Base-by-base conservation (phyloP, 257 asterid species). In the Penstemon eatonii region DNA sequence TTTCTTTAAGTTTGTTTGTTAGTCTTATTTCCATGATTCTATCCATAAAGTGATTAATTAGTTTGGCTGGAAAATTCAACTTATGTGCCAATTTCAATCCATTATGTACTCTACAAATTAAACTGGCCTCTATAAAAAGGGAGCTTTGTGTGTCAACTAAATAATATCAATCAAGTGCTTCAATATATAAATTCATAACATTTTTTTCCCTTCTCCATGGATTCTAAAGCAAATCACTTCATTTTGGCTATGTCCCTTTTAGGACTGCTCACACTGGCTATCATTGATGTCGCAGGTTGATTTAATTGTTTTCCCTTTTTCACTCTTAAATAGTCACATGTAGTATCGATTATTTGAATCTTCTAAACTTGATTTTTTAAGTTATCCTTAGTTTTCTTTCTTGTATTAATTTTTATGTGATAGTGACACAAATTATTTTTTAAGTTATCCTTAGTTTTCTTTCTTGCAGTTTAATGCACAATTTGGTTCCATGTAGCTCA, bases 271-370 rank as follows among this genome's bases (percentile, higher is more conserved):
- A 5, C 41, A 19, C 7, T 53, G 38, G 43, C 15, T 13, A 1
- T 46, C 40, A 7, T 66, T 25, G 63, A 66, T 42, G 40, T 41
- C 54, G 18, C 71, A 66, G 71, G 71, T 65, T 52, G 3, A 0
- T 10, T 38, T 39, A 15, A 15, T 15, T 9, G 8, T 49, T 6
- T 65, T 50, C 42, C 7, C 44, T 11, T 8, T 42, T 1, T 25
- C 33, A 25, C 33, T 25, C 33, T 25, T 25, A 25, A 25, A 25
- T 25, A 25, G 33, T 25, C 2, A 25, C 2, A 25, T 25, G 33
- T 25, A 25, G 33, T 25, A 25, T 25, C 33, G 33, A 1, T 25
- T 25, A 25, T 25, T 25, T 25, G 2, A 25, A 25, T 25, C 33
- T 25, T 25, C 33, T 25, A 25, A 25, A 25, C 33, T 1, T 25